Conservation (phyloP, 805 yeast genomes). For the Saturnispora ahearnii region DNA sequence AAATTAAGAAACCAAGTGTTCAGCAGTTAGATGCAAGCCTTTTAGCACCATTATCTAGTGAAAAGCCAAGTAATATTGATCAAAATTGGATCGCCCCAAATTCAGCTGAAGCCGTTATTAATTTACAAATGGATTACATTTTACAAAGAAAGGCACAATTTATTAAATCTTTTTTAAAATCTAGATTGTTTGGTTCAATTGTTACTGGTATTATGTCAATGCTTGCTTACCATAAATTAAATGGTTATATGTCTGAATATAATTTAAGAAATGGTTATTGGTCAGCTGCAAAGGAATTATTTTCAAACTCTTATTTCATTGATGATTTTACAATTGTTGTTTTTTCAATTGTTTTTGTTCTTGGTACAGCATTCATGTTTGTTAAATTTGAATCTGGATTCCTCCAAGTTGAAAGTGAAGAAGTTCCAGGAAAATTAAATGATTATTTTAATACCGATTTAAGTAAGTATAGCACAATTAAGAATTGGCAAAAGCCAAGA, state of each 20-base stretch:
- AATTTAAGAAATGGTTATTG: slow-evolving; percentile 14
- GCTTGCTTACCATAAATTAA: slow-evolving; percentile 15
- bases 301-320: slow-evolving; percentile 17
- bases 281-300: slow-evolving; percentile 13
- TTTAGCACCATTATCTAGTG: slow-evolving; percentile 38
- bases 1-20: slow-evolving; percentile 2
- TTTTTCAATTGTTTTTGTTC: slow-evolving; percentile 31
- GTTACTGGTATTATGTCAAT: slow-evolving; percentile 19
- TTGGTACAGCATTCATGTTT: slow-evolving; percentile 33
- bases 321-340: slow-evolving; percentile 27
- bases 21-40: slow-evolving; percentile 8
- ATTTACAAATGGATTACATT: slow-evolving; percentile 55
- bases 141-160: slow-evolving; percentile 38
- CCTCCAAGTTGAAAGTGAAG: slow-evolving; percentile 34
- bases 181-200: slow-evolving; percentile 32
- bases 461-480: slow-evolving; percentile 29
- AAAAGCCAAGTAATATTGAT: slow-evolving; percentile 44
- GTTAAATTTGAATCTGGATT: slow-evolving; percentile 39
- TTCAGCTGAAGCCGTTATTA: slow-evolving; percentile 49
- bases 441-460: slow-evolving; percentile 45
- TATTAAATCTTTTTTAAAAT: slow-evolving; percentile 38
- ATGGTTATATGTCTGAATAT: slow-evolving; percentile 18
- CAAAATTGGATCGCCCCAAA: slow-evolving; percentile 46
- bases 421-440: slow-evolving; percentile 29
- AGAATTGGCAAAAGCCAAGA: slow-evolving; percentile 10